Percentiles rank a stretch among this genome's conserved stretches.
These are phyloP conservation scores for Persicaria maculosa DNA, from an alignment of 148 eudicot genomes.

Conservation along the genomic window DNA sequence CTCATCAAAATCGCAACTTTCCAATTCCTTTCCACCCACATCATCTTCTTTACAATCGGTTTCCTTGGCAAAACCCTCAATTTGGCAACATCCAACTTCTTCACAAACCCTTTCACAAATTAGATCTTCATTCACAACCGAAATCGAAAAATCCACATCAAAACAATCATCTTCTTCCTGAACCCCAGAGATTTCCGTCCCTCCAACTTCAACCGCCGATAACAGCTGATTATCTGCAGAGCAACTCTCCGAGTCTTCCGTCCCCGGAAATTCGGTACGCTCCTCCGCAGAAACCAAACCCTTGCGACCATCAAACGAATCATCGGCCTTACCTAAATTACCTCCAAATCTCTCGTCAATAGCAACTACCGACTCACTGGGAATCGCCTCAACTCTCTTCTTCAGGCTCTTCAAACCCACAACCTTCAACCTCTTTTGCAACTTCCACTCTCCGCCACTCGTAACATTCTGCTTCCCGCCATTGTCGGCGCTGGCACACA, in stretches of 20 bases:
- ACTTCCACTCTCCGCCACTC: conserved; percentile 9
- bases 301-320: conserved; percentile 5
- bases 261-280: neutral
- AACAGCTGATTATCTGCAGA: conserved; percentile 6
- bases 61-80: too few relatives aligned
- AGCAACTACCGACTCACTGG: neutral
- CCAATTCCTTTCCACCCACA: neutral
- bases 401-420: conserved; percentile 14
- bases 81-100: neutral
- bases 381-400: neutral
- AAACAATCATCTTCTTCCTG: neutral
- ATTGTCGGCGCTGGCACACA: neutral
- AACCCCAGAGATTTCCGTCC: neutral
- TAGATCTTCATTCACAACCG: neutral
- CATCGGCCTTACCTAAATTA: neutral
- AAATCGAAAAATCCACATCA: neutral
- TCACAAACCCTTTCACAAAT: neutral
- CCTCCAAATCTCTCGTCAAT: neutral
- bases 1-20: neutral
- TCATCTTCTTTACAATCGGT: neutral
- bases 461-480: neutral
- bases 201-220: conserved; percentile 8
- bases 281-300: neutral
- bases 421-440: conserved; percentile 22
- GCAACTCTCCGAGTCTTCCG: neutral